A percentile compares a stretch with the other conserved stretches of the same genome.
These are phyloP conservation scores for Phytophthora foliorum DNA, from an alignment of 352 stramenopile genomes.

Conservation along the genomic window DNA sequence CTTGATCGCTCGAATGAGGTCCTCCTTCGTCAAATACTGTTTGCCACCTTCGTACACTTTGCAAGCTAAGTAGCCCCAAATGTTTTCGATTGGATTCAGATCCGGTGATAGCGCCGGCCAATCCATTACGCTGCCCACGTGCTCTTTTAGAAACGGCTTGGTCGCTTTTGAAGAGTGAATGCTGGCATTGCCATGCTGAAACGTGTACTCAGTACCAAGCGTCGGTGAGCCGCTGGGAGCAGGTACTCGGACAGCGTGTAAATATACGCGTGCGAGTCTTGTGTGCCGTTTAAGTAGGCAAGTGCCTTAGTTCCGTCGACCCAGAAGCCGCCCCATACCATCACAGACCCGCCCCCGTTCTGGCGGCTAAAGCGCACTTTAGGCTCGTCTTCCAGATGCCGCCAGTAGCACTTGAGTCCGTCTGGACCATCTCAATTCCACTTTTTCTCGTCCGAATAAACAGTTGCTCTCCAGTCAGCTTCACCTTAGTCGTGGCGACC, in stretches of 20 bases:
- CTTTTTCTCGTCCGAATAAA: conserved; percentile 18
- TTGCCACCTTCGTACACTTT: conserved; percentile 11
- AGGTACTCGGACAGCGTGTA: conserved; percentile 9
- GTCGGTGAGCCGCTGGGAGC: conserved; percentile 2
- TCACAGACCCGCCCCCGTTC: conserved; percentile 7
- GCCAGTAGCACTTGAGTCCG: conserved; percentile 4
- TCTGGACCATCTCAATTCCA: conserved; percentile 11
- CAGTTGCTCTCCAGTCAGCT: background rate
- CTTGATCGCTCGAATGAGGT: conserved; percentile 12
- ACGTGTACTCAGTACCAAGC: conserved; percentile 10
- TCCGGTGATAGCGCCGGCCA: conserved; percentile 14
- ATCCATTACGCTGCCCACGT: background rate
- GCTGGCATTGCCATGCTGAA: conserved; percentile 14
- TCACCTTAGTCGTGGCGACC: conserved; percentile 8
- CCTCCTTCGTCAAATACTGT: conserved; percentile 2
- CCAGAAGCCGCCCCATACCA: conserved; percentile 15
- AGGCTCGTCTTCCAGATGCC: background rate
- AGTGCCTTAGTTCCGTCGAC: background rate
- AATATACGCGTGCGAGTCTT: conserved; percentile 13
- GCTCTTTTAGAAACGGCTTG: conserved; percentile 8
- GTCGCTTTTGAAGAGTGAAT: conserved; percentile 10
- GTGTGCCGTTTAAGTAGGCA: background rate
- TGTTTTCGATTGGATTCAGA: conserved; percentile 22
- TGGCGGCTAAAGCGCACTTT: conserved; percentile 7
- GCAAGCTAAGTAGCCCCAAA: conserved; percentile 8